These are phyloP conservation scores for Tricholoma matsutake DNA, from an alignment of 768 basidiomycete genomes.

Conservation along the genomic window DNA sequence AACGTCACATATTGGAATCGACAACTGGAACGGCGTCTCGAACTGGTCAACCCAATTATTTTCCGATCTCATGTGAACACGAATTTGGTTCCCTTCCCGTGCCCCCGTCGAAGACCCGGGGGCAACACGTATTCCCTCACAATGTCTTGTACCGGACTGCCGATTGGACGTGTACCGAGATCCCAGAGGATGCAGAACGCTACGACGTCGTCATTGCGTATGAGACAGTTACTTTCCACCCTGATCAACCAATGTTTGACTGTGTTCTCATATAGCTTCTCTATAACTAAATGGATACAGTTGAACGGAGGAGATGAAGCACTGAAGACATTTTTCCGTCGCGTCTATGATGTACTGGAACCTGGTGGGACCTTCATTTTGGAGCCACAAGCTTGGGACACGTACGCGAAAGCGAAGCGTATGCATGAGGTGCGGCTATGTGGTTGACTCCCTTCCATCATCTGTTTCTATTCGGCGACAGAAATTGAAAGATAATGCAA, in stretches of 20 bases:
- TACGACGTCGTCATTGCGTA: conserved; percentile 85
- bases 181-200: conserved; percentile 53
- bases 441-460: not conserved
- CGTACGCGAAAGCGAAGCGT: conserved; percentile 74
- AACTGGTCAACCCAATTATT: conserved; percentile 45
- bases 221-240: conserved; percentile 20
- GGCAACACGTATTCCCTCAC: conserved; percentile 60
- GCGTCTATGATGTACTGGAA: conserved; percentile 54
- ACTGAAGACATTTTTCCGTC: conserved; percentile 62
- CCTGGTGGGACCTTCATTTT: conserved; percentile 68
- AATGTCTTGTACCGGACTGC: conserved; percentile 71
- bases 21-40: not conserved
- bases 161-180: conserved; percentile 65
- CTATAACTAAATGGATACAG: conserved; percentile 92
- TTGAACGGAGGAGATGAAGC: conserved; percentile 77
- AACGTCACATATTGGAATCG: conserved; percentile 10
- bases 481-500: conserved; percentile 60
- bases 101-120: conserved; percentile 38
- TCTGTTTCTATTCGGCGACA: conserved; percentile 14
- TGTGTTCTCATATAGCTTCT: conserved; percentile 50
- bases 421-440: conserved; percentile 49
- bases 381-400: conserved; percentile 85
- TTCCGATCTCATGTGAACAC: conserved; percentile 75
- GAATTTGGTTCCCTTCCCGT: conserved; percentile 74
- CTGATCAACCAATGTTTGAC: not conserved